Evolutionary conservation across 2,329 filamentous ascomycete genomes (phyloP).

Genomic region (Colletotrichum noveboracense): DNA sequence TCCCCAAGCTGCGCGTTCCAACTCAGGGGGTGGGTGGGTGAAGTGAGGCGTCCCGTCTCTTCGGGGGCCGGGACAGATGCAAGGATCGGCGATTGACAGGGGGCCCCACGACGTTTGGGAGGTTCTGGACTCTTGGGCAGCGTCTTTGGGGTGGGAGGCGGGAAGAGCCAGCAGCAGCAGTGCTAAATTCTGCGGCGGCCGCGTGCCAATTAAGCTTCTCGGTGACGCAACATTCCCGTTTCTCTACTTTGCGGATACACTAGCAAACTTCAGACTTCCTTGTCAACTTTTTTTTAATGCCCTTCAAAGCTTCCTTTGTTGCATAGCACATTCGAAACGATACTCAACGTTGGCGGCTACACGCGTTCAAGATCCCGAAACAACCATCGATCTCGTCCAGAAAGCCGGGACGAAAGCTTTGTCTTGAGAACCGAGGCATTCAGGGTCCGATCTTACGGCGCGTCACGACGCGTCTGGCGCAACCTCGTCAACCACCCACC

Average conservation of each 20-base stretch:
- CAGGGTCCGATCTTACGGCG: background rate
- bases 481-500: background rate
- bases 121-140: background rate
- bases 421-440: background rate
- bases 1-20: background rate
- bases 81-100: constrained; percentile 16
- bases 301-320: background rate
- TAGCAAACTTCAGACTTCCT: background rate
- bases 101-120: background rate
- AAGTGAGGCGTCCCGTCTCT: background rate
- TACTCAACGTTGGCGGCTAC: background rate
- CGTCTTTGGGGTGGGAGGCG: background rate
- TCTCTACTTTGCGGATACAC: background rate
- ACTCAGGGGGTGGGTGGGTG: background rate
- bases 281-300: background rate
- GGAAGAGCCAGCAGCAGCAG: background rate
- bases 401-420: background rate
- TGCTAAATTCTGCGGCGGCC: background rate
- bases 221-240: constrained; percentile 20
- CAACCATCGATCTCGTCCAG: background rate
- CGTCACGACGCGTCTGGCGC: constrained; percentile 13
- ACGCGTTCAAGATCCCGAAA: background rate
- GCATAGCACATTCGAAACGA: background rate
- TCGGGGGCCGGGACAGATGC: constrained; percentile 17
- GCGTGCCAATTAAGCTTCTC: constrained; percentile 15